Evolutionary conservation across 2,329 filamentous ascomycete genomes (phyloP).

Genomic region (Dothistroma septosporum): DNA sequence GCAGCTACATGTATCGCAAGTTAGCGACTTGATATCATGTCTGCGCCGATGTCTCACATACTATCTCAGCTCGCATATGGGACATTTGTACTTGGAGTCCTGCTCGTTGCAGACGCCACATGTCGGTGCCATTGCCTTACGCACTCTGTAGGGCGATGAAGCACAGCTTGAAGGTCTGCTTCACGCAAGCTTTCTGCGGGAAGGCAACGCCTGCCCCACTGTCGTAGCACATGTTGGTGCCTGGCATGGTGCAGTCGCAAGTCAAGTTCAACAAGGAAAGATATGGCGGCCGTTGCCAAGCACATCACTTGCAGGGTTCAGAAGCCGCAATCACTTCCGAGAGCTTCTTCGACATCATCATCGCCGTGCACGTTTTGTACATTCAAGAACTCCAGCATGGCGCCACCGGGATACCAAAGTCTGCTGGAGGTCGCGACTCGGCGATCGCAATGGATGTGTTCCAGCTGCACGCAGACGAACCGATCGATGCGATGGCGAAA

Average conservation of each 20-base stretch:
- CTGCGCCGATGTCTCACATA: slow-evolving; percentile 23
- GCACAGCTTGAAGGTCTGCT: no score
- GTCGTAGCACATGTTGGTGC: neutral
- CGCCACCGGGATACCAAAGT: slow-evolving; percentile 28
- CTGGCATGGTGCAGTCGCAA: neutral
- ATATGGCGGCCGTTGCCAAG: neutral
- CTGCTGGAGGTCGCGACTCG: slow-evolving; percentile 28
- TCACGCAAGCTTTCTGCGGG: no score
- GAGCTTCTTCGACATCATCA: slow-evolving; percentile 4
- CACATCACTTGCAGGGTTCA: neutral
- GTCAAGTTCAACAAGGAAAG: slow-evolving; percentile 4
- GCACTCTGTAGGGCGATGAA: slow-evolving; percentile 6
- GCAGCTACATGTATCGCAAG: slow-evolving; percentile 32
- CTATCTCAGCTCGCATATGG: slow-evolving; percentile 47
- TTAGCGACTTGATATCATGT: slow-evolving; percentile 11
- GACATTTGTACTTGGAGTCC: slow-evolving; percentile 50
- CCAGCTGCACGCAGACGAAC: slow-evolving; percentile 15
- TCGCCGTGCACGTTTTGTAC: neutral
- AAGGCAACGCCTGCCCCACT: no score
- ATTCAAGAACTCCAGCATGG: slow-evolving; percentile 20
- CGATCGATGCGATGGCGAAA: slow-evolving; percentile 14
- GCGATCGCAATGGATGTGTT: slow-evolving; percentile 24
- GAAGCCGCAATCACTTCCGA: slow-evolving; percentile 5
- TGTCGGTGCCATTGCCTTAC: slow-evolving; percentile 33
- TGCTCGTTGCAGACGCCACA: slow-evolving; percentile 44